These are phyloP conservation scores for Primulina tabacum DNA, from an alignment of 257 asterid species.

Conservation along the genomic window DNA sequence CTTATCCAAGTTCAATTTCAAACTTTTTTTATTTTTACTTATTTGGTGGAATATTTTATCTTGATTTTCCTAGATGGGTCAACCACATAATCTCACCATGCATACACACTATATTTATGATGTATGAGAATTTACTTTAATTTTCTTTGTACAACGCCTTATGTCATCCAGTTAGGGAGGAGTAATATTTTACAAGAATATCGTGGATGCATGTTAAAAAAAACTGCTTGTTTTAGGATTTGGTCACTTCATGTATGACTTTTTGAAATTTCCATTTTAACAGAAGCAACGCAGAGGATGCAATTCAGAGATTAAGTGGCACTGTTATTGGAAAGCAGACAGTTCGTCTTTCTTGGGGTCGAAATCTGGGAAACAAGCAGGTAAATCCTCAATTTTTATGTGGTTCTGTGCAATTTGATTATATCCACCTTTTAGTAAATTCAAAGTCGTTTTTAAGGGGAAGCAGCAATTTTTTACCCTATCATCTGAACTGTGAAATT, in stretches of 20 bases:
- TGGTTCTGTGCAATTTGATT: constrained; percentile 13
- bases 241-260: constrained; percentile 16
- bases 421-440: constrained; percentile 2
- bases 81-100: neutral
- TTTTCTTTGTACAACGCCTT: neutral
- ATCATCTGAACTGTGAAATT: neutral
- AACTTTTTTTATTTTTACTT: no score
- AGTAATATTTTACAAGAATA: neutral
- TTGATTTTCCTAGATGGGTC: neutral
- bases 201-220: neutral
- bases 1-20: neutral
- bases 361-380: constrained; percentile 69
- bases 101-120: no score
- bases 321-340: constrained; percentile 65
- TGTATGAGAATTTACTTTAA: neutral
- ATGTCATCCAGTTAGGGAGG: neutral
- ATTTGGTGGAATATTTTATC: neutral
- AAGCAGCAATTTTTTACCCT: neutral
- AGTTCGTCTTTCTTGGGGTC: constrained; percentile 85
- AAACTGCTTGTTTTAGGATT: neutral
- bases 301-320: constrained; percentile 60
- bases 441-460: neutral
- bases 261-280: constrained; percentile 18
- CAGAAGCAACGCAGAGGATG: constrained; percentile 75
- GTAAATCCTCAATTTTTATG: constrained; percentile 27